Conservation (phyloP, 345 rosid genomes). For the Iberis pinnata region DNA sequence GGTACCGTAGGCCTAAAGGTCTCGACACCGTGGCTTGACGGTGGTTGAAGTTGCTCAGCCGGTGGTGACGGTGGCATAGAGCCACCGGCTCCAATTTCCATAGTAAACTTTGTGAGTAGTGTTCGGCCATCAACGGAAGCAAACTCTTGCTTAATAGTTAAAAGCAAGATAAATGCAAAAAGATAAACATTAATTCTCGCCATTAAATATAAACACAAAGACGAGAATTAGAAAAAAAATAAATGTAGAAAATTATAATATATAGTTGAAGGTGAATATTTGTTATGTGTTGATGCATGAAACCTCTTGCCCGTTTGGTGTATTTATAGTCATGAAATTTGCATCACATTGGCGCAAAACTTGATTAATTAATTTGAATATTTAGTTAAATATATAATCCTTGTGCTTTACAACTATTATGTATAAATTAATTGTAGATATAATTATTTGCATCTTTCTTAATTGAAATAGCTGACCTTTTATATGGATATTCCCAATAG, state of each 20-base stretch:
- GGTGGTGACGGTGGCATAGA: conserved; percentile 1
- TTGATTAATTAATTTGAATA: background rate
- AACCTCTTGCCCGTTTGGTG: conserved; percentile 14
- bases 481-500: conserved; percentile 5
- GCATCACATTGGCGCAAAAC: conserved; percentile 22
- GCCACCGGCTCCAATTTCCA: conserved; percentile 1
- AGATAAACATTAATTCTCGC: conserved; percentile 24
- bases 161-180: conserved; percentile 20
- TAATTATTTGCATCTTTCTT: background rate
- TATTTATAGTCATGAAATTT: conserved; percentile 16
- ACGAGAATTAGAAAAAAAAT: conserved; percentile 17
- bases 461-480: background rate
- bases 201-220: conserved; percentile 11
- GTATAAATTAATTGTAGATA: background rate
- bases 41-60: conserved; percentile 6
- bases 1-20: conserved; percentile 43
- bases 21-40: conserved; percentile 16
- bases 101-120: conserved; percentile 10
- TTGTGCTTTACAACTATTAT: conserved; percentile 27
- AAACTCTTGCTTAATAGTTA: conserved; percentile 6
- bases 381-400: conserved; percentile 6
- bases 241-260: background rate
- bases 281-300: conserved; percentile 24
- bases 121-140: conserved; percentile 20
- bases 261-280: conserved; percentile 11